A percentile compares a stretch with the other conserved stretches of the same genome.
phyloP scores from a whole-genome alignment of 768 basidiomycete species.

The Termitomyces sp. region DNA sequence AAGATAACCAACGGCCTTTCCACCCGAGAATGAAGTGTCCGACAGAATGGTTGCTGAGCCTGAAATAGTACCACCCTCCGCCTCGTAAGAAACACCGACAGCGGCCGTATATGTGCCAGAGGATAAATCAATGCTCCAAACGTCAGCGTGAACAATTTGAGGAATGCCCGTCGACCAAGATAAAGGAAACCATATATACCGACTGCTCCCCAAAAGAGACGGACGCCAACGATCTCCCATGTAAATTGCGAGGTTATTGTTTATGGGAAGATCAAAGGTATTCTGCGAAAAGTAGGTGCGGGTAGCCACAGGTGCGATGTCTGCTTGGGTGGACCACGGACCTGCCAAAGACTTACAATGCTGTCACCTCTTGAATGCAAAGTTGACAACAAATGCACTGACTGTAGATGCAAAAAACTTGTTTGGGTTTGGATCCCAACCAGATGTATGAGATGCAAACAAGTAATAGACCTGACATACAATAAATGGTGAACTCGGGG shows the following conservation, averaged over 20 bases:
- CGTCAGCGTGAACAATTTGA: constrained; percentile 47
- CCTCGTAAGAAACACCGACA: constrained; percentile 49
- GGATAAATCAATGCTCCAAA: constrained; percentile 48
- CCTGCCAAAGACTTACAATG: constrained; percentile 41
- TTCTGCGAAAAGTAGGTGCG: constrained; percentile 63
- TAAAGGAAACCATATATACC: constrained; percentile 60
- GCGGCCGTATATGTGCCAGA: constrained; percentile 47
- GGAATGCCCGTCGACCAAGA: constrained; percentile 51
- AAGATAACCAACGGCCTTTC: constrained; percentile 48
- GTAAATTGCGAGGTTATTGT: constrained; percentile 43
- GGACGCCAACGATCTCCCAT: constrained; percentile 65
- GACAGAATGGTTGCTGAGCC: constrained; percentile 41
- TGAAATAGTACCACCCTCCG: constrained; percentile 43
- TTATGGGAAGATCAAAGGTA: constrained; percentile 46
- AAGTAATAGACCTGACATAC: constrained; percentile 44
- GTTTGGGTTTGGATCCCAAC: constrained; percentile 60
- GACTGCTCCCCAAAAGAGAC: constrained; percentile 45
- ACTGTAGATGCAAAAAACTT: constrained; percentile 51
- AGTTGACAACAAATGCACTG: constrained; percentile 9
- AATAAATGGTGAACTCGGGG: neutral
- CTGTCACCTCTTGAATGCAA: neutral
- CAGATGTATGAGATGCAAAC: constrained; percentile 54
- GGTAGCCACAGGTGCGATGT: constrained; percentile 45
- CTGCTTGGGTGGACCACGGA: constrained; percentile 50
- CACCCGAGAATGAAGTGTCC: constrained; percentile 45